Percentiles rank a stretch among this genome's conserved stretches.
These are phyloP conservation scores for Fusarium goolgardi DNA, from an alignment of 2,329 filamentous ascomycete genomes.

Conservation along the genomic window DNA sequence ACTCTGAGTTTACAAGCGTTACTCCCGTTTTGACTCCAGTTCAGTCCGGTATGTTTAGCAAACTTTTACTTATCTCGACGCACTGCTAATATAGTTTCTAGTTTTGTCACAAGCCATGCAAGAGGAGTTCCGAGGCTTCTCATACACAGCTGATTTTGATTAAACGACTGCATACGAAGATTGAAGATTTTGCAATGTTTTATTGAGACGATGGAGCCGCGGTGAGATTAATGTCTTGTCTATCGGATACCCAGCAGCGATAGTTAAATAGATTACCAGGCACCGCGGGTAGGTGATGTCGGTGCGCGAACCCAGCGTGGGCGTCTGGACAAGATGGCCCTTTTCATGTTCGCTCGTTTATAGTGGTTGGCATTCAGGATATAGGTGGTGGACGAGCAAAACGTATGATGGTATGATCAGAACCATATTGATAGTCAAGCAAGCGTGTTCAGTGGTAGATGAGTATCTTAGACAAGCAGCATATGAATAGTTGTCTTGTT, in stretches of 20 bases:
- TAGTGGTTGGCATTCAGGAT: conserved; percentile 38
- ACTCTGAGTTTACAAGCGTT: conserved; percentile 97
- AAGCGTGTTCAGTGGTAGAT: conserved; percentile 31
- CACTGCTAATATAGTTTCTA: conserved; percentile 55
- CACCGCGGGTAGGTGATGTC: conserved; percentile 39
- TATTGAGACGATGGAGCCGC: conserved; percentile 41
- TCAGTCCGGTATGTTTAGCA: conserved; percentile 81
- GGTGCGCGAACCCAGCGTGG: conserved; percentile 32
- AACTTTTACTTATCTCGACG: not conserved
- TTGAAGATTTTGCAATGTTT: conserved; percentile 43
- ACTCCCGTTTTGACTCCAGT: conserved; percentile 97
- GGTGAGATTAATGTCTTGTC: conserved; percentile 46
- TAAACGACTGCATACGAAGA: conserved; percentile 54
- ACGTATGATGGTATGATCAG: conserved; percentile 23
- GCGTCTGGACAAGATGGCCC: conserved; percentile 20
- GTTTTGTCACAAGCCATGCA: conserved; percentile 99
- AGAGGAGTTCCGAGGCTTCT: conserved; percentile 99
- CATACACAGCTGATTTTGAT: conserved; percentile 92
- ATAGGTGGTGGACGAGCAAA: conserved; percentile 40
- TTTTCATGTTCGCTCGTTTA: conserved; percentile 36
- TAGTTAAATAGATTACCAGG: conserved; percentile 44
- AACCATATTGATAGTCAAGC: conserved; percentile 31
- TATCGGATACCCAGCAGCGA: conserved; percentile 48
- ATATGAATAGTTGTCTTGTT: conserved; percentile 35
- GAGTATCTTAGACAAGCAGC: conserved; percentile 36